These are phyloP conservation scores for Claviceps purpurea DNA, from an alignment of 2,329 filamentous ascomycete genomes.

Conservation along the genomic window DNA sequence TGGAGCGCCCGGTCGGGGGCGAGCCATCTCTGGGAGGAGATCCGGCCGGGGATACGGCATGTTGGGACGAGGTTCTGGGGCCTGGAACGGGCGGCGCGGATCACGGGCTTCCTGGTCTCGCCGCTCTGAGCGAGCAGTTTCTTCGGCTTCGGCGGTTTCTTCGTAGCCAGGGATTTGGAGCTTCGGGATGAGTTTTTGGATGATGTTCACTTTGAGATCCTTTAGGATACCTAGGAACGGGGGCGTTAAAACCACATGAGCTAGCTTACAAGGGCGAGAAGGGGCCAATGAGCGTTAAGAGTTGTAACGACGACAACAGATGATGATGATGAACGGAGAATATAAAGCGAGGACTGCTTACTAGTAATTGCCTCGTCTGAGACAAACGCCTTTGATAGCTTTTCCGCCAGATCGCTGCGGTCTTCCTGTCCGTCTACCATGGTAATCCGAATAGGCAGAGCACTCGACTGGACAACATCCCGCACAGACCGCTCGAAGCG, in stretches of 20 bases:
- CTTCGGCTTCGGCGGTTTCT: slow-evolving; percentile 36
- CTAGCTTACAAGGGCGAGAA: no score
- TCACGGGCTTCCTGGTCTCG: slow-evolving; percentile 27
- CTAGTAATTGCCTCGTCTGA: slow-evolving; percentile 51
- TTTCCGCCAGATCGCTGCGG: slow-evolving; percentile 31
- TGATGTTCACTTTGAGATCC: slow-evolving; percentile 62
- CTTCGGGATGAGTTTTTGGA: slow-evolving; percentile 71
- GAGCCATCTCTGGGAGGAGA: slow-evolving; percentile 46
- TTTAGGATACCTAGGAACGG: slow-evolving; percentile 43
- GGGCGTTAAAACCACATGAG: background rate
- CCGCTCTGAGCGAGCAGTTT: slow-evolving; percentile 26
- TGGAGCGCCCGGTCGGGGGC: slow-evolving; percentile 51
- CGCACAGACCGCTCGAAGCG: slow-evolving; percentile 58
- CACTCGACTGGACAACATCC: slow-evolving; percentile 56
- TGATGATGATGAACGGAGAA: no score
- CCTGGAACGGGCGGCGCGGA: slow-evolving; percentile 21
- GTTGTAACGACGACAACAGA: no score
- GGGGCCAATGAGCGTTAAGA: no score
- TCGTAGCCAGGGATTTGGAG: slow-evolving; percentile 70
- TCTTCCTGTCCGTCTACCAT: slow-evolving; percentile 33
- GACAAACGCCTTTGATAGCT: slow-evolving; percentile 55
- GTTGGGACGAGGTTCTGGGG: slow-evolving; percentile 39
- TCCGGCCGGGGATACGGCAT: slow-evolving; percentile 54
- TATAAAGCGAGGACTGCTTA: slow-evolving; percentile 9
- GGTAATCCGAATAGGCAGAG: slow-evolving; percentile 43